Conservation (phyloP, 768 basidiomycete genomes). For the Tulasnella sp. region DNA sequence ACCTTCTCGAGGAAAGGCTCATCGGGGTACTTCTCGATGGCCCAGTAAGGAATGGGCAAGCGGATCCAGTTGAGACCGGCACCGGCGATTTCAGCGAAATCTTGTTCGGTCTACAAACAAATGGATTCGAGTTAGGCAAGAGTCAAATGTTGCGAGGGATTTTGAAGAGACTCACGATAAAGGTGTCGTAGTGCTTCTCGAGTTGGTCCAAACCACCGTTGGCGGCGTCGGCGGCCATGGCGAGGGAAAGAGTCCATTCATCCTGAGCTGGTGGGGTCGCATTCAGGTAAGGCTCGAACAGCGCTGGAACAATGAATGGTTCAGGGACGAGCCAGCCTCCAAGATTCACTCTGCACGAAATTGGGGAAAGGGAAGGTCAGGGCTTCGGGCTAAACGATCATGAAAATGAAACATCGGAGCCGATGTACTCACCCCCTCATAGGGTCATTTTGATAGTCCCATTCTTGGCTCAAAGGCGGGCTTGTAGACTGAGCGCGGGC, state of each 20-base stretch:
- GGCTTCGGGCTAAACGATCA: not conserved
- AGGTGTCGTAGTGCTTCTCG: slow-evolving; percentile 88
- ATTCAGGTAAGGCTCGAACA: slow-evolving; percentile 64
- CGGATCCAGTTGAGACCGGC: slow-evolving; percentile 94
- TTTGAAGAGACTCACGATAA: slow-evolving; percentile 58
- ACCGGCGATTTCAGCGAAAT: slow-evolving; percentile 88
- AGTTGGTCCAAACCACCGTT: slow-evolving; percentile 50
- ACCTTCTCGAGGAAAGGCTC: slow-evolving; percentile 83
- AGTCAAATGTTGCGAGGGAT: slow-evolving; percentile 14
- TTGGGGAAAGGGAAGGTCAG: not conserved
- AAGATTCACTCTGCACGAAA: slow-evolving; percentile 73
- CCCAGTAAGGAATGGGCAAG: slow-evolving; percentile 89
- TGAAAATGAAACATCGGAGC: too few species aligned
- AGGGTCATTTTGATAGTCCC: slow-evolving; percentile 67
- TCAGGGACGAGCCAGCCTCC: slow-evolving; percentile 79
- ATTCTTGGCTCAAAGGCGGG: slow-evolving; percentile 79
- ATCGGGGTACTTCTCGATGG: slow-evolving; percentile 67
- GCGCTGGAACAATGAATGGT: slow-evolving; percentile 55
- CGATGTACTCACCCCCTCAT: slow-evolving; percentile 70
- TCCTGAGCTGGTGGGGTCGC: slow-evolving; percentile 55
- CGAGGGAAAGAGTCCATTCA: slow-evolving; percentile 75
- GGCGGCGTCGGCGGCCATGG: slow-evolving; percentile 66
- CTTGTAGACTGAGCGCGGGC: slow-evolving; percentile 80
- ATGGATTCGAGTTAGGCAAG: not conserved
- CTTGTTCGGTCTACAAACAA: slow-evolving; percentile 72